Base-by-base conservation (phyloP, 2,329 filamentous ascomycete genomes). In the Arthroderma sp. region DNA sequence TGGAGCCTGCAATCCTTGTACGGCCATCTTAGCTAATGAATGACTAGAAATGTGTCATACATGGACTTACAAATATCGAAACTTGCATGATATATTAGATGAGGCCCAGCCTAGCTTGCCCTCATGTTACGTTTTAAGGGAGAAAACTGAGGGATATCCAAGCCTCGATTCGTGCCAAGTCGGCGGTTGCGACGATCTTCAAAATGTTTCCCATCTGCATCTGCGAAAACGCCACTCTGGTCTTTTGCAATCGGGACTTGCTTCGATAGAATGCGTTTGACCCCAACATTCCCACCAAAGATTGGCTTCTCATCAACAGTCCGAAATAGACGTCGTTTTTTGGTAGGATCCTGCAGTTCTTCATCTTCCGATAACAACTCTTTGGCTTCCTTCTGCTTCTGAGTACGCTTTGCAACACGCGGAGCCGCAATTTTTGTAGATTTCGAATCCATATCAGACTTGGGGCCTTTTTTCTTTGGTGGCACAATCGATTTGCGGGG, bases 61-160 rank as follows among this genome's bases (percentile, higher is more conserved):
- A 47, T 25, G 21, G 23, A 47, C 7, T 25, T 47, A 21, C 11
- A 21, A 9, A 21, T 21, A n/a, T n/a, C n/a, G n/a, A n/a, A n/a
- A n/a, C n/a, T n/a, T n/a, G n/a, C n/a, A n/a, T 43, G 23, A 23
- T 9, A 21, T 19, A 15, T 13, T 19, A 21, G 23, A 19, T 7
- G 11, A 19, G 17, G 8, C 13, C 19, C 39, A 23, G 28, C n/a
- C 8, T 33, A 51, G 47, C 23, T 51, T 33, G 47, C 13, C 25
- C 52, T 15, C 35, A 39, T 23, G 11, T 54, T 54, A 33, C 52
- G 52, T 41, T 54, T 54, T 25, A 54, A 54, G 15, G 52, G 52
- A 38, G 52, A 54, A 21, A 54, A 38, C 19, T 13, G 19, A 23
- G 52, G 37, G 7, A 41, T 41, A 15, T 54, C 31, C 28, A 54